phyloP scores from a whole-genome alignment of 2,329 filamentous ascomycete species.

The Massarina eburnea region DNA sequence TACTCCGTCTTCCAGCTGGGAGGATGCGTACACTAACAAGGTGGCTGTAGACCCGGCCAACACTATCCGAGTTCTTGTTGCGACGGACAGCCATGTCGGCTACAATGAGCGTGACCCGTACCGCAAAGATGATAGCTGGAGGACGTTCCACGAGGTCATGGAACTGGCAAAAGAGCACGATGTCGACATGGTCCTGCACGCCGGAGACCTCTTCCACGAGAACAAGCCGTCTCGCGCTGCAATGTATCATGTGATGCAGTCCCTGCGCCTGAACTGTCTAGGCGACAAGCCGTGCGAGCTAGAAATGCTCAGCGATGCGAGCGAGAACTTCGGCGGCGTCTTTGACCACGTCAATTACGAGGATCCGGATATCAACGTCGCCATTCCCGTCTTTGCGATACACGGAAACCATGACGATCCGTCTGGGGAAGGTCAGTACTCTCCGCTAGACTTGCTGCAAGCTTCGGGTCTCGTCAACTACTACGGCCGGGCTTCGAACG shows the following conservation, averaged over 20 bases:
- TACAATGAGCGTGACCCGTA: slow-evolving; percentile 91
- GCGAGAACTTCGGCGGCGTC: slow-evolving; percentile 81
- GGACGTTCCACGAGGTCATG: slow-evolving; percentile 94
- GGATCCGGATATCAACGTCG: slow-evolving; percentile 94
- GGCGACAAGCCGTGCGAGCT: slow-evolving; percentile 95
- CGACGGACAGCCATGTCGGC: slow-evolving; percentile 97
- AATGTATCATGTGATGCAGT: slow-evolving; percentile 97
- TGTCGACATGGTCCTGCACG: slow-evolving; percentile 96
- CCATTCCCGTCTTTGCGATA: slow-evolving; percentile 96
- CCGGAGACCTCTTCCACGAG: slow-evolving; percentile 94
- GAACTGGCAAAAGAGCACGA: slow-evolving; percentile 81
- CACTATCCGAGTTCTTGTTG: slow-evolving; percentile 90
- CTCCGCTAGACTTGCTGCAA: slow-evolving; percentile 87
- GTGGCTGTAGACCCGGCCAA: slow-evolving; percentile 58
- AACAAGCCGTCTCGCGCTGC: slow-evolving; percentile 96
- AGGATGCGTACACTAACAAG: slow-evolving; percentile 10
- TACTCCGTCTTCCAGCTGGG: slow-evolving; percentile 6
- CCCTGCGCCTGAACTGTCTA: slow-evolving; percentile 86
- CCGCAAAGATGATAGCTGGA: slow-evolving; percentile 97
- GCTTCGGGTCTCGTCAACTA: slow-evolving; percentile 93
- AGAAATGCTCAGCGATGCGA: slow-evolving; percentile 91
- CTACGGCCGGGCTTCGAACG: slow-evolving; percentile 87
- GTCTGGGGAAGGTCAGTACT: slow-evolving; percentile 90
- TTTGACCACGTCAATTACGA: slow-evolving; percentile 98
- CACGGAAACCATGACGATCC: slow-evolving; percentile 99